These are phyloP conservation scores for Plantago lanceolata DNA, from an alignment of 305 asterid genomes.

Conservation along the genomic window DNA sequence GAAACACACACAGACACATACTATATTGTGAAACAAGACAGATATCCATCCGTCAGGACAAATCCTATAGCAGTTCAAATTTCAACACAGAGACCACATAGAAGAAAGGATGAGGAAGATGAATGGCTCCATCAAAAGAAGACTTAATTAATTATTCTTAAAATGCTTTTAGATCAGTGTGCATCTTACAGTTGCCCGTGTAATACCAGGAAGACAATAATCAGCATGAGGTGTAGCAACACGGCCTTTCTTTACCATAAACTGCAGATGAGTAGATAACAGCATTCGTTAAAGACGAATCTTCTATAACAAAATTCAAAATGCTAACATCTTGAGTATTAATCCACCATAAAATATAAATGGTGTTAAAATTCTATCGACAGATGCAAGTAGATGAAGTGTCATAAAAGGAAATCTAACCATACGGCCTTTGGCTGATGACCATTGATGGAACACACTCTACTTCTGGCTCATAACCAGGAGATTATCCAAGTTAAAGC, in stretches of 20 bases:
- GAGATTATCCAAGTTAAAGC: constrained; percentile 10
- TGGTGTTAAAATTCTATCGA: not conserved
- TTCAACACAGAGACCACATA: too few relatives aligned
- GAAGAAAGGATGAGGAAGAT: not conserved
- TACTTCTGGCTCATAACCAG: constrained; percentile 8
- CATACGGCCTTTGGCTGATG: too few relatives aligned
- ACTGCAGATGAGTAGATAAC: constrained; percentile 45
- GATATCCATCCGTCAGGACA: too few relatives aligned
- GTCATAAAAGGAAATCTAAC: not conserved
- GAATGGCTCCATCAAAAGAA: constrained; percentile 1
- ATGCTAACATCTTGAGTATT: constrained; percentile 1
- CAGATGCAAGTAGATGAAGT: constrained; percentile 8
- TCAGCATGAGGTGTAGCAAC: constrained; percentile 81
- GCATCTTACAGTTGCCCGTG: constrained; percentile 72
- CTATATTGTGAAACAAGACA: too few relatives aligned
- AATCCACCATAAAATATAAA: not conserved
- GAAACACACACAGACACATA: too few relatives aligned
- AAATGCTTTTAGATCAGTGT: constrained; percentile 15
- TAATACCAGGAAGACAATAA: constrained; percentile 86
- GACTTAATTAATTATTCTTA: not conserved
- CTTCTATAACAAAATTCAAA: not conserved
- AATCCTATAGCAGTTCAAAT: too few relatives aligned
- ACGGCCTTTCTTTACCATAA: constrained; percentile 69
- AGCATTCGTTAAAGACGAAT: not conserved
- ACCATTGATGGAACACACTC: not conserved